Evolutionary conservation across 2,329 filamentous ascomycete species (phyloP).

Genomic region (Fusarium chlamydosporum): DNA sequence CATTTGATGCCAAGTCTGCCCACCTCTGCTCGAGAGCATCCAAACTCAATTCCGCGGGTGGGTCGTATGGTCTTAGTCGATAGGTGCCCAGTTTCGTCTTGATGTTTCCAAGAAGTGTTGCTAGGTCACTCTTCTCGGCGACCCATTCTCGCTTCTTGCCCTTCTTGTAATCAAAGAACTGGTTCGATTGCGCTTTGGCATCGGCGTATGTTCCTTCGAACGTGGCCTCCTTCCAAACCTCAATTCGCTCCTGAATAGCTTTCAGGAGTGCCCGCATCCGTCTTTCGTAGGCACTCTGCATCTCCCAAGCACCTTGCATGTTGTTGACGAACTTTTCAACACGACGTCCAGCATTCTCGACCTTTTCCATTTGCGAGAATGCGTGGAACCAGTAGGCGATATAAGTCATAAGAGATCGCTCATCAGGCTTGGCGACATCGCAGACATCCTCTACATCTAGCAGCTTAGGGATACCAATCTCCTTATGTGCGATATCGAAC

Average conservation of each 20-base stretch:
- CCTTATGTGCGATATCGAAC: slow-evolving; percentile 94
- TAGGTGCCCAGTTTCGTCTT: slow-evolving; percentile 99
- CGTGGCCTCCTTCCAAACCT: slow-evolving; percentile 81
- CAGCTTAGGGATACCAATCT: slow-evolving; percentile 96
- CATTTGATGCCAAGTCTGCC: slow-evolving; percentile 82
- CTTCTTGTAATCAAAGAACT: slow-evolving; percentile 91
- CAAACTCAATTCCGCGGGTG: slow-evolving; percentile 84
- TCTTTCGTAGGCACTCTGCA: slow-evolving; percentile 96
- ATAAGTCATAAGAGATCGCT: slow-evolving; percentile 98
- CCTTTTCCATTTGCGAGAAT: slow-evolving; percentile 98
- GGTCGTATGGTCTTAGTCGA: slow-evolving; percentile 89
- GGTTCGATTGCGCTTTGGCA: slow-evolving; percentile 85
- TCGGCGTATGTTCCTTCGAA: slow-evolving; percentile 95
- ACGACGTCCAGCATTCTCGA: slow-evolving; percentile 94
- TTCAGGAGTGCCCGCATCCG: slow-evolving; percentile 87
- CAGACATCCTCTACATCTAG: slow-evolving; percentile 98
- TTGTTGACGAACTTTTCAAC: slow-evolving; percentile 99
- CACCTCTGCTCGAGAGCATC: slow-evolving; percentile 88
- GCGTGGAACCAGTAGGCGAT: slow-evolving; percentile 99
- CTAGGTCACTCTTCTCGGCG: slow-evolving; percentile 95
- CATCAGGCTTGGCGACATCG: slow-evolving; percentile 95
- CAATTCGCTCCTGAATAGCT: slow-evolving; percentile 79
- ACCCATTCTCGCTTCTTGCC: slow-evolving; percentile 96
- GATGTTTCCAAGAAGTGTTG: slow-evolving; percentile 94
- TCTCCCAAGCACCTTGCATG: slow-evolving; percentile 99